Percentiles rank a stretch among this genome's conserved stretches.
Conservation (phyloP, 305 asterid genomes). For the Plantago coronopus region DNA sequence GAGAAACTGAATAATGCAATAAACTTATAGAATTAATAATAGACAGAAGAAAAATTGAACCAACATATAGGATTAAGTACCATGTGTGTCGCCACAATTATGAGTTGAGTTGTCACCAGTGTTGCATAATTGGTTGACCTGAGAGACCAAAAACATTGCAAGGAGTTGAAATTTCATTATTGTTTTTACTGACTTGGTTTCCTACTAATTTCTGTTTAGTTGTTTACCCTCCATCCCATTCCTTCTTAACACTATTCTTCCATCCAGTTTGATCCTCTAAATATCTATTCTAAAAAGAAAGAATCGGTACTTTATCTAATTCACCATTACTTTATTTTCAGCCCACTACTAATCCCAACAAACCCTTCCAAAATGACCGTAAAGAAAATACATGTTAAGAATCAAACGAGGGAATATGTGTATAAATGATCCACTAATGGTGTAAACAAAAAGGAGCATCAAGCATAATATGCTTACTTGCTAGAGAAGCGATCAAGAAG, state of each 20-base stretch:
- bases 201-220: background rate
- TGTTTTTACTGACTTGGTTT: slow-evolving; percentile 6
- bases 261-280: no score
- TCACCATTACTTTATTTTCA: no score
- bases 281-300: no score
- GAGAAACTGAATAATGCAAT: slow-evolving; percentile 17
- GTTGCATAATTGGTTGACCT: slow-evolving; percentile 91
- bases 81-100: slow-evolving; percentile 80
- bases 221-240: no score
- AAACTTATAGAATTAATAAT: slow-evolving; percentile 4
- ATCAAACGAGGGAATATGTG: no score
- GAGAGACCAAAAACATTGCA: slow-evolving; percentile 28
- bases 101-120: slow-evolving; percentile 72
- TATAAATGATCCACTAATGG: no score
- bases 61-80: slow-evolving; percentile 34
- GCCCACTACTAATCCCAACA: no score
- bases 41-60: slow-evolving; percentile 8
- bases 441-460: no score
- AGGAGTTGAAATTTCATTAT: slow-evolving; percentile 12
- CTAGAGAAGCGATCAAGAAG: slow-evolving; percentile 83
- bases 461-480: slow-evolving; percentile 50
- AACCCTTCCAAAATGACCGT: no score
- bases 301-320: no score
- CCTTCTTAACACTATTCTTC: no score
- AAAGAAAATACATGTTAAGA: no score